phyloP scores from a whole-genome alignment of 2,329 filamentous ascomycete genomes.

The Ilyonectria mors-panacis region DNA sequence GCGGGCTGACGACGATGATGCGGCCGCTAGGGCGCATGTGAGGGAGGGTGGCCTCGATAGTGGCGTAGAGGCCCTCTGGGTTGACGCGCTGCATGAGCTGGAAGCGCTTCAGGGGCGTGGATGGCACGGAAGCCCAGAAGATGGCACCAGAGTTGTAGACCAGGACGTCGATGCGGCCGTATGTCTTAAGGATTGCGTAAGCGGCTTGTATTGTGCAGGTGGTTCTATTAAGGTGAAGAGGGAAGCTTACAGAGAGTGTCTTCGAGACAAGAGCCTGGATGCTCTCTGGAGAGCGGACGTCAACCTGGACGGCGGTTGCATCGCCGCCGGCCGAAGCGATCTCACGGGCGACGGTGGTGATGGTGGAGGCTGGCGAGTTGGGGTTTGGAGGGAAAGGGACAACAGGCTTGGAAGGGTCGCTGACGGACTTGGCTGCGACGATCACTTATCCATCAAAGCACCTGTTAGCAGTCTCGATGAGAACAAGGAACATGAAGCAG shows the following conservation, averaged over 20 bases:
- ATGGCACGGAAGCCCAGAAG: conserved; percentile 83
- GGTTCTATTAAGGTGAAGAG: neutral
- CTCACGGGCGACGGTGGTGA: conserved; percentile 84
- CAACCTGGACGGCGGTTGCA: conserved; percentile 77
- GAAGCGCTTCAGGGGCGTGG: conserved; percentile 83
- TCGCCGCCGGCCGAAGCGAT: conserved; percentile 76
- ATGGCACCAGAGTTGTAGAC: conserved; percentile 90
- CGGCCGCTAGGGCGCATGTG: conserved; percentile 73
- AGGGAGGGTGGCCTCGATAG: conserved; percentile 78
- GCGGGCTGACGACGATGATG: conserved; percentile 85
- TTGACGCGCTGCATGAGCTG: conserved; percentile 84
- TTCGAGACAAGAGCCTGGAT: conserved; percentile 72
- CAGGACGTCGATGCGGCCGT: conserved; percentile 79
- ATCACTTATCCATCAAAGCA: conserved; percentile 64
- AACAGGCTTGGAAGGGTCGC: conserved; percentile 68
- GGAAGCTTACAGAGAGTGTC: conserved; percentile 60
- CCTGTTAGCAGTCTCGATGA: conserved; percentile 3
- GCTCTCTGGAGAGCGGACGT: conserved; percentile 76
- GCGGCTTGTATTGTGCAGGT: conserved; percentile 6
- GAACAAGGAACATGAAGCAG: neutral
- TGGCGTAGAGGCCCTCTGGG: conserved; percentile 81
- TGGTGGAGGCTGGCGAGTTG: conserved; percentile 82
- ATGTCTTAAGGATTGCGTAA: conserved; percentile 55
- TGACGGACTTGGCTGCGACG: conserved; percentile 82
- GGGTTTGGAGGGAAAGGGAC: conserved; percentile 80